Evolutionary conservation across 495 filamentous ascomycete species (phyloP).

Genomic region (Echria macrotheca): DNA sequence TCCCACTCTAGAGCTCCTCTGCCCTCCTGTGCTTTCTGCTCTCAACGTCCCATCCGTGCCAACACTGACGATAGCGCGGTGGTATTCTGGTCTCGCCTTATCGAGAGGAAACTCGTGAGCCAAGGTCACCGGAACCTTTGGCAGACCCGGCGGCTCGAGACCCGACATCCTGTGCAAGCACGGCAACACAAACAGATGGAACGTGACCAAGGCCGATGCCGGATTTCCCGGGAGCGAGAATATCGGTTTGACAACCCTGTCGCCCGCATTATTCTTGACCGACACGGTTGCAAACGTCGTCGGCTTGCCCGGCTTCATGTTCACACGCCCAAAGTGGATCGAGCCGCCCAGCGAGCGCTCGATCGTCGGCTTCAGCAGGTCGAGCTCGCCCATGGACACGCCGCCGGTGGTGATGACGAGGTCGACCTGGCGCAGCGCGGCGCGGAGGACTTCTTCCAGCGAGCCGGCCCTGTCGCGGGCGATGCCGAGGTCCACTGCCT

Average conservation of each 20-base stretch:
- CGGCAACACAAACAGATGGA: constrained; percentile 90
- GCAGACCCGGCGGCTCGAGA: constrained; percentile 56
- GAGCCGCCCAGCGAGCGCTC: constrained; percentile 85
- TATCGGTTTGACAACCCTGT: constrained; percentile 61
- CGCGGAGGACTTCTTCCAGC: constrained; percentile 69
- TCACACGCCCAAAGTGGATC: constrained; percentile 93
- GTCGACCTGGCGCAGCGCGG: constrained; percentile 67
- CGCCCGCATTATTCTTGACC: constrained; percentile 51
- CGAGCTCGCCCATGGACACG: constrained; percentile 96
- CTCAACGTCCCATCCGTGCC: constrained; percentile 54
- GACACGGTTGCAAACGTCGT: constrained; percentile 93
- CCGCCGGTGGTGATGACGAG: constrained; percentile 90
- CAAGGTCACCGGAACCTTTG: constrained; percentile 63
- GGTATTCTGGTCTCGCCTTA: constrained; percentile 75
- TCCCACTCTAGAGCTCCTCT: constrained; percentile 83
- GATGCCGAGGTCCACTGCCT: constrained; percentile 81
- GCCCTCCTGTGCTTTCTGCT: constrained; percentile 80
- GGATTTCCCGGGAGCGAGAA: constrained; percentile 96
- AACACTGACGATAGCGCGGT: constrained; percentile 66
- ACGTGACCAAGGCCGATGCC: constrained; percentile 84
- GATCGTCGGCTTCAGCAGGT: constrained; percentile 95
- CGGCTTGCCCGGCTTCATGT: constrained; percentile 97
- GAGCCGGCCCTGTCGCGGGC: constrained; percentile 71
- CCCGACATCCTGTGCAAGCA: constrained; percentile 69
- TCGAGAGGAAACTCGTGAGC: constrained; percentile 70